These are phyloP conservation scores for Cardamine resedifolia DNA, from an alignment of 345 rosid species.

Conservation along the genomic window DNA sequence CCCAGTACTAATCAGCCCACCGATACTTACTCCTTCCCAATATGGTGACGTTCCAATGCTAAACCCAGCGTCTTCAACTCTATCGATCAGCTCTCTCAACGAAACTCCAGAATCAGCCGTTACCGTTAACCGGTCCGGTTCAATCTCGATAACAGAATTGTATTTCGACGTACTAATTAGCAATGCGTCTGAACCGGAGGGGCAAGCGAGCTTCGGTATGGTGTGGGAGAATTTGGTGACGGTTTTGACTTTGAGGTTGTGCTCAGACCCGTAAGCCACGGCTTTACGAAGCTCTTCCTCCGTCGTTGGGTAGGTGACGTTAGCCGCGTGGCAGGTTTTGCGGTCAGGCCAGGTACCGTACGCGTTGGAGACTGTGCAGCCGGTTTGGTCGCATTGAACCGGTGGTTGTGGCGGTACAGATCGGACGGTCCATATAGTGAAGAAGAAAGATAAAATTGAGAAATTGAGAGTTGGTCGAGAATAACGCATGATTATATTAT, in stretches of 20 bases:
- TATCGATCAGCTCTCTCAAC: conserved; percentile 59
- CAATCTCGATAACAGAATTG: conserved; percentile 51
- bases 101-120: conserved; percentile 75
- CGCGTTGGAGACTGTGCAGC: conserved; percentile 65
- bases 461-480: neutral
- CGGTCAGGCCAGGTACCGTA: conserved; percentile 86
- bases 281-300: conserved; percentile 65
- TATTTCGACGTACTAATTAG: conserved; percentile 66
- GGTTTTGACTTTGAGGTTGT: conserved; percentile 63
- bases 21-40: conserved; percentile 92
- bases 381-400: conserved; percentile 49
- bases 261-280: conserved; percentile 56
- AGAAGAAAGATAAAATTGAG: conserved; percentile 5
- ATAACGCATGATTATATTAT: conserved; percentile 20
- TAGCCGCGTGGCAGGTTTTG: conserved; percentile 49
- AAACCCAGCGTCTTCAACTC: conserved; percentile 62
- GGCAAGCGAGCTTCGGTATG: conserved; percentile 84
- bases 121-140: conserved; percentile 47
- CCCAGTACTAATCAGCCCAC: conserved; percentile 82
- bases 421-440: conserved; percentile 17
- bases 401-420: conserved; percentile 63
- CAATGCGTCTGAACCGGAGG: conserved; percentile 48
- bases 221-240: conserved; percentile 77
- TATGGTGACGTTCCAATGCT: conserved; percentile 78
- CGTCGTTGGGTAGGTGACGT: conserved; percentile 57